Evolutionary conservation across 2,329 filamentous ascomycete genomes (phyloP).

Genomic region (Zalaria sp.): DNA sequence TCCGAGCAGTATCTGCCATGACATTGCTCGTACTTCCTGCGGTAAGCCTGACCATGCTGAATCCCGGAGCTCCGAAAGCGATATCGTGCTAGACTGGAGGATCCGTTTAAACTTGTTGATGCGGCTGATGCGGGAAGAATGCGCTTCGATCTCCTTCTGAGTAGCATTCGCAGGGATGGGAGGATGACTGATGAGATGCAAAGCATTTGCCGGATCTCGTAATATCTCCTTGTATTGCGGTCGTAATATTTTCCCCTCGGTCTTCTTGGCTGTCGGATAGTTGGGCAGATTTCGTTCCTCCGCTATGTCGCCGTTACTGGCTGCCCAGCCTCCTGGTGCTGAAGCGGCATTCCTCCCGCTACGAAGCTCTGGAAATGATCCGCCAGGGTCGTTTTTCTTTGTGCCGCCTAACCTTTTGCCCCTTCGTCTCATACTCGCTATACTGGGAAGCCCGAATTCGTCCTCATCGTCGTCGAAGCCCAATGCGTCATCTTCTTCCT

Average conservation of each 20-base stretch:
- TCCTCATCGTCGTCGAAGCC: slow-evolving; percentile 80
- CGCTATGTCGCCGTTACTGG: slow-evolving; percentile 82
- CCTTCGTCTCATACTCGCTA: slow-evolving; percentile 79
- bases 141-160: slow-evolving; percentile 70
- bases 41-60: slow-evolving; percentile 91
- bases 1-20: slow-evolving; percentile 92
- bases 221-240: slow-evolving; percentile 97
- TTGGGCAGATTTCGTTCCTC: slow-evolving; percentile 70
- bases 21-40: slow-evolving; percentile 91
- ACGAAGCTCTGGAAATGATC: slow-evolving; percentile 1
- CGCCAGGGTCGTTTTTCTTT: slow-evolving; percentile 29
- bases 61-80: slow-evolving; percentile 67
- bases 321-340: neutral
- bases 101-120: slow-evolving; percentile 99
- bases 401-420: slow-evolving; percentile 30
- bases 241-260: slow-evolving; percentile 85
- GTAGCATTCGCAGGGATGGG: slow-evolving; percentile 58
- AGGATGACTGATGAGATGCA: slow-evolving; percentile 87
- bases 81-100: slow-evolving; percentile 80
- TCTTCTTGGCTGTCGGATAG: slow-evolving; percentile 80
- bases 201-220: slow-evolving; percentile 70
- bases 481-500: slow-evolving; percentile 55
- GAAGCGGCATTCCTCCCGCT: neutral
- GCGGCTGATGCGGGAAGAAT: slow-evolving; percentile 75
- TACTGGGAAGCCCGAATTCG: slow-evolving; percentile 86